phyloP scores from a whole-genome alignment of 2,329 filamentous ascomycete species.

The Sphaceloma murrayae region DNA sequence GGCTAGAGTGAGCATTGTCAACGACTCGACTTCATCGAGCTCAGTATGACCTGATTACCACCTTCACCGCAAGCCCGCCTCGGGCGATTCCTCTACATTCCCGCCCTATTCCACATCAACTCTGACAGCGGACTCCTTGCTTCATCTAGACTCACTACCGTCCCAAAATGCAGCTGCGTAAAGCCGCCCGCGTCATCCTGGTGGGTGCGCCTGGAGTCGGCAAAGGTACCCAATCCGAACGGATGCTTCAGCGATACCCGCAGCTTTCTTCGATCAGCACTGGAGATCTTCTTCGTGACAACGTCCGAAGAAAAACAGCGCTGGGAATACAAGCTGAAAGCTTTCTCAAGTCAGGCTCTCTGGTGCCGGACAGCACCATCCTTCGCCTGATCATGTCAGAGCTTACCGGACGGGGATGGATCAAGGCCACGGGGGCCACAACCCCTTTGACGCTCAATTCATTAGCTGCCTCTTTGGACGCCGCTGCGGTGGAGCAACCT shows the following conservation, averaged over 20 bases:
- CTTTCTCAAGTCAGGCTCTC: constrained; percentile 74
- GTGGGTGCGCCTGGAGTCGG: constrained; percentile 94
- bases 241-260: constrained; percentile 75
- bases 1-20: no score
- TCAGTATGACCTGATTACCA: background rate
- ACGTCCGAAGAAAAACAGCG: constrained; percentile 80
- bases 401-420: constrained; percentile 74
- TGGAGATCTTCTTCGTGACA: constrained; percentile 80
- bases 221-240: constrained; percentile 91
- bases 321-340: constrained; percentile 84
- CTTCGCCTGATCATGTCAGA: constrained; percentile 86
- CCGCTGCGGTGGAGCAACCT: constrained; percentile 21
- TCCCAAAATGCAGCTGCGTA: constrained; percentile 42
- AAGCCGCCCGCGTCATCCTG: constrained; percentile 83
- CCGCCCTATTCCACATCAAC: no score
- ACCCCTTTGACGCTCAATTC: constrained; percentile 37
- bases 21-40: background rate
- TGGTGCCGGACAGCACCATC: constrained; percentile 90
- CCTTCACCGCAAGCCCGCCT: background rate
- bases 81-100: no score
- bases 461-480: constrained; percentile 23
- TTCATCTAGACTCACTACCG: constrained; percentile 4
- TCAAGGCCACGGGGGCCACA: constrained; percentile 33
- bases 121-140: background rate
- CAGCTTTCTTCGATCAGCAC: constrained; percentile 88